Evolutionary conservation across 257 asterid species (phyloP), one percentile per base, ranked within the genome.

Genomic region (Ocimum tenuiflorum): DNA sequence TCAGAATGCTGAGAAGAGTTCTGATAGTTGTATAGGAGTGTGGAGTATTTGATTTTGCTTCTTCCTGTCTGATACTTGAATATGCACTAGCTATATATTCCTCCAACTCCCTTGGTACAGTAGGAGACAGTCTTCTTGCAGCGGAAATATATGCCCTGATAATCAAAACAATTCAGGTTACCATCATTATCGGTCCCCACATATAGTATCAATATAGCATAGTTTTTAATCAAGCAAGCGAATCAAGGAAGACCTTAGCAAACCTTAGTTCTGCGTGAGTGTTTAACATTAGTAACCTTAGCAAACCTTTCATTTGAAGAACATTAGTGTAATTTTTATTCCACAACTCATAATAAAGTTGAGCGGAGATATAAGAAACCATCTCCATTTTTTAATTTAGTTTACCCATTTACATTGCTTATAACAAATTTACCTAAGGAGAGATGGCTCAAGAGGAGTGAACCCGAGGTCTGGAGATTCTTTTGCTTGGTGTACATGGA

Each of bases 381-480:
- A 23, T 67, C 35, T 57, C 68, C 24, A 69, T 9, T 17, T 8
- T 31, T 45, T n/a, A 27, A 56, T 65, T 43, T 1, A 38, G 42
- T 38, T 17, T 9, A 13, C 41, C 53, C 27, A 3, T 24, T 18
- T 38, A 61, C 27, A 62, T 54, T 63, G 10, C 24, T 51, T 13
- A 22, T 20, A 58, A 52, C 73, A 70, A 45, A 73, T 48, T 79
- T 75, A 94, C 99, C 96, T 80, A 59, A 94, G 95, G 65, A 94
- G 79, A 17, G 97, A 78, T 45, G 99, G 97, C 78, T 94, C 95
- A 63, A 94, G 90, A n/a, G 97, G 95, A 75, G 87, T 85, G 80
- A 94, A 94, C 59, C 97, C 99, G 52, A 90, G 96, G 69, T 92
- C 99, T 61, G 99, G 99, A 68, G 95, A 86, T 80, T 94, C 97